phyloP scores from a whole-genome alignment of 768 basidiomycete genomes.

The Russula griseocarnosa region DNA sequence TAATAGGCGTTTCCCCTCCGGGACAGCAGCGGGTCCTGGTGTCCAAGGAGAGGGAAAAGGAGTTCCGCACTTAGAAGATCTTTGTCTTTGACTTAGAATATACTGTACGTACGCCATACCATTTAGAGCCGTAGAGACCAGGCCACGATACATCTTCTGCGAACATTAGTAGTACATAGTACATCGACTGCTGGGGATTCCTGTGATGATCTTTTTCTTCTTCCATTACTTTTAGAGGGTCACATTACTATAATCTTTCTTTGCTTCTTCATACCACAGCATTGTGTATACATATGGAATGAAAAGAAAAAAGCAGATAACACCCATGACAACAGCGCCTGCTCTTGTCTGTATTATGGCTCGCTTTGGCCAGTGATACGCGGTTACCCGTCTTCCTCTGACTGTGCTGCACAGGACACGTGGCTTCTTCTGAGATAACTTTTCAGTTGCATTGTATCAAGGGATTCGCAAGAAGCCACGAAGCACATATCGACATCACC shows the following conservation, averaged over 20 bases:
- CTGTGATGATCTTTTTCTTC: background rate
- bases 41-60: conserved; percentile 4
- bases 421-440: no score
- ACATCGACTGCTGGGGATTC: background rate
- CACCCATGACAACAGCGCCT: background rate
- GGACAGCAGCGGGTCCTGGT: conserved; percentile 8
- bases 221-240: background rate
- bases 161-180: background rate
- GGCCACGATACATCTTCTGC: background rate
- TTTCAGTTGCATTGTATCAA: no score
- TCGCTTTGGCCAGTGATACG: background rate
- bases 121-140: background rate
- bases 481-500: no score
- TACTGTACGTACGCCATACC: conserved; percentile 13
- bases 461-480: no score
- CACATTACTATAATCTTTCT: conserved; percentile 1
- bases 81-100: conserved; percentile 9
- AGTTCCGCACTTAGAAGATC: background rate
- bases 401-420: no score
- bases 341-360: background rate
- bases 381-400: no score
- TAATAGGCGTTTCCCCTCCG: conserved; percentile 1
- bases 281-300: background rate
- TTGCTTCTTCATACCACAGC: background rate
- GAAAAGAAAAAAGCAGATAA: background rate